phyloP scores from a whole-genome alignment of 768 basidiomycete genomes.

The Leccinum broughii region DNA sequence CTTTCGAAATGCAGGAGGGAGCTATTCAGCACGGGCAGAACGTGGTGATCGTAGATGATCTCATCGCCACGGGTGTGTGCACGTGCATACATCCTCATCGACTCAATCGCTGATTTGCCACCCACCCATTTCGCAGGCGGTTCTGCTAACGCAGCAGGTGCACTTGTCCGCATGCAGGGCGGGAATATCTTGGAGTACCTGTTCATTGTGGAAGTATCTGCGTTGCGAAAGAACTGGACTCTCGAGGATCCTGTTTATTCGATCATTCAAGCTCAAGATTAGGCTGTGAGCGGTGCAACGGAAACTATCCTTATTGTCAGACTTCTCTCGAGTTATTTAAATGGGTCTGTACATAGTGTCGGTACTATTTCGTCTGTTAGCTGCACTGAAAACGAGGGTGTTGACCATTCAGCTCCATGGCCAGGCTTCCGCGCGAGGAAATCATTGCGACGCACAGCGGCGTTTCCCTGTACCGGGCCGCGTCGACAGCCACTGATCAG shows the following conservation, averaged over 20 bases:
- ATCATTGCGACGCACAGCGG: neutral
- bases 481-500: too few species aligned
- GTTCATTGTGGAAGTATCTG: constrained; percentile 85
- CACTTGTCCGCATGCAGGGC: constrained; percentile 80
- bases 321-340: constrained; percentile 5
- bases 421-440: neutral
- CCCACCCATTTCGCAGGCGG: too few species aligned
- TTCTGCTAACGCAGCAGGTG: constrained; percentile 89
- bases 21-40: too few species aligned
- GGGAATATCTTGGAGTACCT: constrained; percentile 90
- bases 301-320: constrained; percentile 24
- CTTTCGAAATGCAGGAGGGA: too few species aligned
- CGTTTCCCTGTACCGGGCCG: too few species aligned
- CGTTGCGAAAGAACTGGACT: constrained; percentile 78
- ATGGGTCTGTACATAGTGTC: constrained; percentile 3
- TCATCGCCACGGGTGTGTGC: too few species aligned
- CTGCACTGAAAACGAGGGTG: neutral
- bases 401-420: neutral
- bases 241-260: constrained; percentile 77
- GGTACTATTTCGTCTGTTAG: neutral
- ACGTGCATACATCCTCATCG: too few species aligned
- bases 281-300: neutral
- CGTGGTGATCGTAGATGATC: too few species aligned
- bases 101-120: too few species aligned
- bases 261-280: constrained; percentile 83